Evolutionary conservation across 2,329 filamentous ascomycete genomes (phyloP).

Genomic region (Nemania sp.): DNA sequence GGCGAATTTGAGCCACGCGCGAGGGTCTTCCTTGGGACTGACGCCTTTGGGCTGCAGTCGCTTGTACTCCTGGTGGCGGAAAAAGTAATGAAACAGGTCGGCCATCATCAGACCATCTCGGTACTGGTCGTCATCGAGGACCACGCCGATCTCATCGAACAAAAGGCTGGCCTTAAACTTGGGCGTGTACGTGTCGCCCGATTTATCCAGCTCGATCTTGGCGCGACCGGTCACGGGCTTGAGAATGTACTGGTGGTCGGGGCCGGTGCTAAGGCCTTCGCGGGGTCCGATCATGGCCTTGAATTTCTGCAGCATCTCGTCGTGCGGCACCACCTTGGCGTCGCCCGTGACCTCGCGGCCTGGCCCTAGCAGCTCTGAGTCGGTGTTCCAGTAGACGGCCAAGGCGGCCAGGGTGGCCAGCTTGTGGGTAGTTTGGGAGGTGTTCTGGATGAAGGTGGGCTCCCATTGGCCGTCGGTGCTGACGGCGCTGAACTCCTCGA

Average conservation of each 20-base stretch:
- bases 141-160: conserved; percentile 96
- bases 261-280: conserved; percentile 56
- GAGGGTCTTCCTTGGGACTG: conserved; percentile 83
- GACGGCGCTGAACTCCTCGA: conserved; percentile 95
- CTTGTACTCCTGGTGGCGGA: conserved; percentile 96
- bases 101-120: conserved; percentile 97
- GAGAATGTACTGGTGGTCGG: conserved; percentile 86
- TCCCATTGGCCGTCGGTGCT: conserved; percentile 95
- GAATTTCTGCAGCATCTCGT: conserved; percentile 77
- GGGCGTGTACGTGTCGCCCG: conserved; percentile 74
- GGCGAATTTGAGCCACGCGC: conserved; percentile 90
- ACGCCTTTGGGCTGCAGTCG: conserved; percentile 82
- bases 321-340: conserved; percentile 67
- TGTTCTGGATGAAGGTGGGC: conserved; percentile 92
- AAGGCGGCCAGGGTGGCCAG: conserved; percentile 86
- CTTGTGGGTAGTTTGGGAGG: conserved; percentile 83
- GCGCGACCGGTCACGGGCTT: conserved; percentile 95
- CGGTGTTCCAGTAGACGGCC: conserved; percentile 98
- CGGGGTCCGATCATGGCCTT: conserved; percentile 77
- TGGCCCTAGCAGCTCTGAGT: conserved; percentile 79
- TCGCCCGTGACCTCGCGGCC: conserved; percentile 71
- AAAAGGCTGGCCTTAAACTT: conserved; percentile 89
- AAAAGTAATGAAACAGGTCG: conserved; percentile 97
- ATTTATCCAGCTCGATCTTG: conserved; percentile 94
- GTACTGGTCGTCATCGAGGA: conserved; percentile 98